A percentile compares a stretch with the other conserved stretches of the same genome.
These are phyloP conservation scores for Aspergillus flavus DNA, from an alignment of 2,329 filamentous ascomycete genomes.

Conservation along the genomic window DNA sequence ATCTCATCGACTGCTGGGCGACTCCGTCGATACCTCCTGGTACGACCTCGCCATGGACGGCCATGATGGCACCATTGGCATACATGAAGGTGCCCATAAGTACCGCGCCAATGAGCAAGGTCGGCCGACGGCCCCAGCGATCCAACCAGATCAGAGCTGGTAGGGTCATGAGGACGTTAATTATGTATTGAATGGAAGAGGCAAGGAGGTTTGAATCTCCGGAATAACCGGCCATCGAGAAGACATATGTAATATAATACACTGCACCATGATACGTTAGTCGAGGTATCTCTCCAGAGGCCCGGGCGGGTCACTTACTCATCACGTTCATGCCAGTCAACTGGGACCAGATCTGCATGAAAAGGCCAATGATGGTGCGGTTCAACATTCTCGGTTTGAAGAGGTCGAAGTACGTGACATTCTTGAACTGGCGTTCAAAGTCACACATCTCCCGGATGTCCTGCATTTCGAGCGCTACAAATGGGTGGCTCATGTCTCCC, in stretches of 20 bases:
- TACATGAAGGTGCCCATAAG: conserved; percentile 60
- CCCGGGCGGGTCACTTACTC: conserved; percentile 39
- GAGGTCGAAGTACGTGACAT: conserved; percentile 72
- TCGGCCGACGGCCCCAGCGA: conserved; percentile 70
- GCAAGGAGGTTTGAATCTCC: conserved; percentile 63
- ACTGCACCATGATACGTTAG: conserved; percentile 28
- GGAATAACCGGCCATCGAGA: conserved; percentile 69
- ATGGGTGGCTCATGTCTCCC: conserved; percentile 65
- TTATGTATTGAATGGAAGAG: conserved; percentile 73
- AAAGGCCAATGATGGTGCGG: conserved; percentile 70
- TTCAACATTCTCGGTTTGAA: conserved; percentile 75
- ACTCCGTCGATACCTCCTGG: conserved; percentile 42
- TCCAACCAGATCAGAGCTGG: conserved; percentile 76
- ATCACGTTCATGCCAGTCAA: conserved; percentile 76
- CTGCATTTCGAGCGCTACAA: conserved; percentile 68
- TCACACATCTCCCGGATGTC: conserved; percentile 75
- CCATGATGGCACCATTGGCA: conserved; percentile 47
- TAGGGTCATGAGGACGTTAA: conserved; percentile 79
- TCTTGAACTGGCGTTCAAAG: conserved; percentile 69
- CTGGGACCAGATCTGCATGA: conserved; percentile 75
- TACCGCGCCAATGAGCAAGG: conserved; percentile 66
- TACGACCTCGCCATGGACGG: conserved; percentile 38
- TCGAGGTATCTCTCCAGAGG: neutral
- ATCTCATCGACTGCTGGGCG: conserved; percentile 41
- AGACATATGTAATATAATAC: conserved; percentile 72